phyloP scores from a whole-genome alignment of 2,329 filamentous ascomycete species.

The Fusarium coffeatum region DNA sequence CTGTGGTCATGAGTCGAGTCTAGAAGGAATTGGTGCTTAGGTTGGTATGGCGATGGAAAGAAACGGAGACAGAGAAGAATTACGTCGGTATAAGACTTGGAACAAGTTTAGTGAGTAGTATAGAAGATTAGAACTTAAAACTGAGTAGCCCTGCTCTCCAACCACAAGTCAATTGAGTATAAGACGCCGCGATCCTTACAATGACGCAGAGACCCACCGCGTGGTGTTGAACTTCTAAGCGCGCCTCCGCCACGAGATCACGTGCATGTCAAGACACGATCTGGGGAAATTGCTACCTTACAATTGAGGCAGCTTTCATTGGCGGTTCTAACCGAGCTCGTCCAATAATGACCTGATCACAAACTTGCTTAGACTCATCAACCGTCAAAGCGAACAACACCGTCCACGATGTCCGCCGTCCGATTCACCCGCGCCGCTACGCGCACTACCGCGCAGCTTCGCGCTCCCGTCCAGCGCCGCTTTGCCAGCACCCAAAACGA shows the following conservation, averaged over 20 bases:
- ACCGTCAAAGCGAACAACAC: slow-evolving; percentile 45
- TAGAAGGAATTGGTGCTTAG: background rate
- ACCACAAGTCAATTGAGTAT: background rate
- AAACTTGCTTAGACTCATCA: slow-evolving; percentile 44
- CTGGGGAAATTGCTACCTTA: slow-evolving; percentile 41
- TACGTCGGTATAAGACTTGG: no score
- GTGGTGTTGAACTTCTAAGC: slow-evolving; percentile 27
- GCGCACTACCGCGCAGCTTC: slow-evolving; percentile 71
- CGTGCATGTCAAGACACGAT: slow-evolving; percentile 36
- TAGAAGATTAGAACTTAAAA: background rate
- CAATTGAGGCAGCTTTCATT: slow-evolving; percentile 49
- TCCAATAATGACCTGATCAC: slow-evolving; percentile 51
- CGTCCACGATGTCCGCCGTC: slow-evolving; percentile 70
- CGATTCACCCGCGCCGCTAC: slow-evolving; percentile 71
- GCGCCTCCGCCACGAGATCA: slow-evolving; percentile 47
- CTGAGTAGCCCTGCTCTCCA: background rate
- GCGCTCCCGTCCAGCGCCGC: slow-evolving; percentile 73
- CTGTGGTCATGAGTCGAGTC: slow-evolving; percentile 10
- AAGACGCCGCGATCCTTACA: slow-evolving; percentile 20
- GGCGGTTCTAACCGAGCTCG: slow-evolving; percentile 51
- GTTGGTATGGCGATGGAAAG: background rate
- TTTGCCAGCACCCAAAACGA: slow-evolving; percentile 85
- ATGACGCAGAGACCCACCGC: slow-evolving; percentile 33
- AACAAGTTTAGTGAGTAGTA: rapidly evolving
- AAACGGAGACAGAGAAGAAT: no score